Evolutionary conservation across 2,329 filamentous ascomycete genomes (phyloP).

Genomic region (Chrysosporium keratinophilum): DNA sequence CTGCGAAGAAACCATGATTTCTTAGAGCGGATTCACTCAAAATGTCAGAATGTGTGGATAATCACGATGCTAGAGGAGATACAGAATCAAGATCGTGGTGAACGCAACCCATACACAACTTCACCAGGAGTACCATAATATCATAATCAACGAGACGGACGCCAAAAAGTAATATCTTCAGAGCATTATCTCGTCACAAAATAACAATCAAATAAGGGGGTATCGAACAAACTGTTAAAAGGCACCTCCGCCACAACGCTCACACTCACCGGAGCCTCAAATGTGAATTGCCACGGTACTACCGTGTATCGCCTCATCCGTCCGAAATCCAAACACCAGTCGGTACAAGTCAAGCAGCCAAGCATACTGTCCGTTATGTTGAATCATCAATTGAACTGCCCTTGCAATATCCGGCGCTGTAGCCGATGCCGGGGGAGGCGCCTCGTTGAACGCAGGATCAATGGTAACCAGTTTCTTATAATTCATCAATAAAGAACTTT

Average conservation of each 20-base stretch:
- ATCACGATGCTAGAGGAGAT: too few species aligned
- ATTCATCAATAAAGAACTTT: slow-evolving; percentile 60
- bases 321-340: slow-evolving; percentile 71
- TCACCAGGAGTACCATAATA: too few species aligned
- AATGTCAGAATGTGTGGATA: too few species aligned
- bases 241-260: neutral
- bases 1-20: too few species aligned
- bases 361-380: slow-evolving; percentile 56
- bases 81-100: too few species aligned
- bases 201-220: neutral
- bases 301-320: slow-evolving; percentile 63
- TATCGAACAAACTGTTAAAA: slow-evolving; percentile 4
- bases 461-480: slow-evolving; percentile 71
- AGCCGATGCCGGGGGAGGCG: slow-evolving; percentile 27
- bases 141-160: neutral
- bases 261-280: neutral
- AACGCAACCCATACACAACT: too few species aligned
- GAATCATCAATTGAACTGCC: slow-evolving; percentile 64
- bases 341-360: slow-evolving; percentile 76
- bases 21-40: too few species aligned
- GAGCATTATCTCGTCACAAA: neutral
- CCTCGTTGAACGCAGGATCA: slow-evolving; percentile 55
- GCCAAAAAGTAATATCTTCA: neutral
- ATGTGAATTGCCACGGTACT: slow-evolving; percentile 46
- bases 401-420: slow-evolving; percentile 65